Base-by-base conservation (phyloP, 768 basidiomycete species). In the Boletus sensibilis region DNA sequence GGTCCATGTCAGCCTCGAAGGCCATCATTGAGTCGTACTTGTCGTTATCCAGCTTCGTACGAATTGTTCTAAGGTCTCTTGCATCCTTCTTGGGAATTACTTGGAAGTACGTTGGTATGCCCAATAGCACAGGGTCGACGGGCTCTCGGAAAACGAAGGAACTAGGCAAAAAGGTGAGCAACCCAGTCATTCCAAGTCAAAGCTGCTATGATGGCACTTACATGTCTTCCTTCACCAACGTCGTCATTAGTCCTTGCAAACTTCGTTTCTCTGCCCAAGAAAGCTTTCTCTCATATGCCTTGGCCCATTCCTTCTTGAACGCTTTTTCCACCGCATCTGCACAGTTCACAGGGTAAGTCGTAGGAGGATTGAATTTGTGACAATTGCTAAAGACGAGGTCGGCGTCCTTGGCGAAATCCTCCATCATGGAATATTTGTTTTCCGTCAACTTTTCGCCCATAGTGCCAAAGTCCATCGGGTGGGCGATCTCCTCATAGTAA, bases 401-500 rank as follows among this genome's bases (percentile, higher is more conserved):
- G 50, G 91, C 76, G 63, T 98, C 95, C 58, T 79, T 79, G 53
- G 79, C 84, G 58, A 98, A 88, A 0, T 86, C 84, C 50, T 90
- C 92, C 87, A 94, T 92, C 2, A 82, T 87, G 13, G 74, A 61
- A 69, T 98, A 99, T 64, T 81, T 76, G 47, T 79, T 82, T 50
- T 82, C 75, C 38, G 79, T 77, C 57, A 97, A 75, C 66, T 90
- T 92, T 38, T 77, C 74, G 14, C 71, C 70, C 62, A 97, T 90
- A 2, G 95, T 96, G 10, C 83, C 84, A 50, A 98, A 86, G 73
- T 98, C 94, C 96, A 98, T 98, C 7, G 96, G 96, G 61, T 89
- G 75, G 57, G 82, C 74, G 67, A 98, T 96, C 73, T 98, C 96
- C 5, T 95, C 85, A 58, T 90, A 85, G 71, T 98, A 98, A 20